Percentiles rank a stretch among this genome's conserved stretches.
phyloP scores from a whole-genome alignment of 805 yeast species.

The Alloascoidea hylecoeti region DNA sequence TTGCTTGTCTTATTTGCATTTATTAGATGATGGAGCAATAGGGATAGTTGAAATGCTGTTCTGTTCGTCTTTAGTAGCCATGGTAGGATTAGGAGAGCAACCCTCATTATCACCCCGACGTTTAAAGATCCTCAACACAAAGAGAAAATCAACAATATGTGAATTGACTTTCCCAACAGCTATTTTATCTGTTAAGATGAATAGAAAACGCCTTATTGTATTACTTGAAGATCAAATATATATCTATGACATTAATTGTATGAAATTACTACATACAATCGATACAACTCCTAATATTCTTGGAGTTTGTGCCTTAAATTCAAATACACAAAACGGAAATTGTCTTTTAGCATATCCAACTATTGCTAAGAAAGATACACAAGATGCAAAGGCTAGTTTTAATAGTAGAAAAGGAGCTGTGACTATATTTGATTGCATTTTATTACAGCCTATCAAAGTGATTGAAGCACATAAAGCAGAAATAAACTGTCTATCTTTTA shows the following conservation, averaged over 20 bases:
- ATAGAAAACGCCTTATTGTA: constrained; percentile 53
- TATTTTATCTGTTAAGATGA: constrained; percentile 44
- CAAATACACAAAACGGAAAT: constrained; percentile 18
- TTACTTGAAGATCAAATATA: constrained; percentile 50
- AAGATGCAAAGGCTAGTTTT: background rate
- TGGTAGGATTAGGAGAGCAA: constrained; percentile 67
- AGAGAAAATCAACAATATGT: constrained; percentile 48
- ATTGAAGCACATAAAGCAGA: constrained; percentile 61
- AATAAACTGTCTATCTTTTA: constrained; percentile 39
- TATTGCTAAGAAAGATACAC: constrained; percentile 17
- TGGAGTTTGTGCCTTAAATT: constrained; percentile 42
- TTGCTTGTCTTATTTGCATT: background rate
- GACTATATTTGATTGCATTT: constrained; percentile 49
- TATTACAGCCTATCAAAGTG: constrained; percentile 49
- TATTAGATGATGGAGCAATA: constrained; percentile 20
- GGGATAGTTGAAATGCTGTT: constrained; percentile 79
- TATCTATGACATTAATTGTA: constrained; percentile 64
- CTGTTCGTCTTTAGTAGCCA: constrained; percentile 72
- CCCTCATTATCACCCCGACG: constrained; percentile 58
- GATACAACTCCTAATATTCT: constrained; percentile 22
- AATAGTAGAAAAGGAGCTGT: constrained; percentile 18
- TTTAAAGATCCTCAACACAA: constrained; percentile 72
- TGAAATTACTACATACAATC: constrained; percentile 44
- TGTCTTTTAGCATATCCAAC: constrained; percentile 39
- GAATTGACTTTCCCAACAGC: constrained; percentile 55